phyloP scores from a whole-genome alignment of 495 filamentous ascomycete species.

The Friedmanniomyces endolithicus region DNA sequence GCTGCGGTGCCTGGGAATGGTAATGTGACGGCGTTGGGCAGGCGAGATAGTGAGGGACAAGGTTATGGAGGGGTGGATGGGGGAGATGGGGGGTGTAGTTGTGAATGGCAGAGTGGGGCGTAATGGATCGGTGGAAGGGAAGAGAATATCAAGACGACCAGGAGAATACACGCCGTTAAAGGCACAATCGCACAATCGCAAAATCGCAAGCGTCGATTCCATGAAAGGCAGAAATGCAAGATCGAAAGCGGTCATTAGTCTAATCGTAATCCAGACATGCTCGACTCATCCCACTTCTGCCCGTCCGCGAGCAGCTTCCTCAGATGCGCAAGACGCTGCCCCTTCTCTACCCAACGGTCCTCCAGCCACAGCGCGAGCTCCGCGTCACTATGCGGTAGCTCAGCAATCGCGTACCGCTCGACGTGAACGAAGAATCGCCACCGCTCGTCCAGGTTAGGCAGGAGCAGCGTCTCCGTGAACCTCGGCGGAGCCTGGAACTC shows the following conservation, averaged over 20 bases:
- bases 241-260: not conserved
- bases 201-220: no score
- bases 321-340: slow-evolving; percentile 35
- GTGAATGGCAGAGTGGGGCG: slow-evolving; percentile 13
- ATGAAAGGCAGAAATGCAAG: no score
- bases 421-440: slow-evolving; percentile 41
- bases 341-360: slow-evolving; percentile 42
- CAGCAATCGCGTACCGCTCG: slow-evolving; percentile 34
- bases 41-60: not conserved
- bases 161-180: no score
- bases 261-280: not conserved
- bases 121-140: no score
- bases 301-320: slow-evolving; percentile 10
- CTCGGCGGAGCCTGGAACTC: slow-evolving; percentile 37
- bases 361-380: slow-evolving; percentile 43
- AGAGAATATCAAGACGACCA: no score
- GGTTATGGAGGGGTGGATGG: slow-evolving; percentile 8
- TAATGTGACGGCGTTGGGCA: slow-evolving; percentile 6
- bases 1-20: slow-evolving; percentile 37
- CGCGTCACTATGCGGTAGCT: slow-evolving; percentile 34
- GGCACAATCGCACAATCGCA: no score
- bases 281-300: slow-evolving; percentile 1
- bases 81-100: slow-evolving; percentile 6
- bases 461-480: slow-evolving; percentile 40
- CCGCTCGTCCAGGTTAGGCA: slow-evolving; percentile 29